Conservation (phyloP, 1,284 basidiomycete genomes). For the Sporisorium exsertum region DNA sequence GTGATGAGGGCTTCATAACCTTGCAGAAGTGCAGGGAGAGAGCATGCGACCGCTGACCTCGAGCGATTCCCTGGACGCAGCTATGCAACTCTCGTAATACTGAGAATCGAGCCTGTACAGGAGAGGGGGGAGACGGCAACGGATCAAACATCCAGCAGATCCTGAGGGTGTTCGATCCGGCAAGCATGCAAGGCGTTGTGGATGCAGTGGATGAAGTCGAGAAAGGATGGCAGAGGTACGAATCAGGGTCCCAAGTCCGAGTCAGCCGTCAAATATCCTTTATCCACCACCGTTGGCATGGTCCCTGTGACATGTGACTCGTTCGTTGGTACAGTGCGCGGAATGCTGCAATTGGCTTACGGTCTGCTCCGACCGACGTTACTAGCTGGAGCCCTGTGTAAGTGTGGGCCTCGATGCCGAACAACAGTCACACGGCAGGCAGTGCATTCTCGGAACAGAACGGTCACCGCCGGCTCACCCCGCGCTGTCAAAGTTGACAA, state of each 20-base stretch:
- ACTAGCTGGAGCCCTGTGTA: no score
- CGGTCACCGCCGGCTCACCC: neutral
- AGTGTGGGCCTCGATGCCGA: neutral
- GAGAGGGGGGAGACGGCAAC: neutral
- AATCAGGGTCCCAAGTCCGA: neutral
- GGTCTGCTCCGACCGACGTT: neutral
- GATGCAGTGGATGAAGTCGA: neutral
- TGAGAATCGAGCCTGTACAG: neutral
- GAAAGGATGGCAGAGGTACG: neutral
- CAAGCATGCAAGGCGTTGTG: neutral
- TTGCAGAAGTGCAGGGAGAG: neutral
- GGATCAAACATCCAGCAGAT: no score
- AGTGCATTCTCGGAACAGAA: slow-evolving; percentile 1
- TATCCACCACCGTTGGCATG: neutral
- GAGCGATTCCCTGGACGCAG: neutral
- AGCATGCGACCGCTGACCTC: neutral
- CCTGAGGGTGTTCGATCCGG: no score
- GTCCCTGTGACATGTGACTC: neutral
- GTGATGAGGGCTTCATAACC: neutral
- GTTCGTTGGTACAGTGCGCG: neutral
- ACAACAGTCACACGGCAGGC: neutral
- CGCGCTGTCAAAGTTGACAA: neutral
- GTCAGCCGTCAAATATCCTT: neutral
- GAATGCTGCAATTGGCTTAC: neutral
- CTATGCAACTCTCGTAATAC: neutral